These are phyloP conservation scores for Fusarium anguioides DNA, from an alignment of 2,329 filamentous ascomycete genomes.

Conservation along the genomic window DNA sequence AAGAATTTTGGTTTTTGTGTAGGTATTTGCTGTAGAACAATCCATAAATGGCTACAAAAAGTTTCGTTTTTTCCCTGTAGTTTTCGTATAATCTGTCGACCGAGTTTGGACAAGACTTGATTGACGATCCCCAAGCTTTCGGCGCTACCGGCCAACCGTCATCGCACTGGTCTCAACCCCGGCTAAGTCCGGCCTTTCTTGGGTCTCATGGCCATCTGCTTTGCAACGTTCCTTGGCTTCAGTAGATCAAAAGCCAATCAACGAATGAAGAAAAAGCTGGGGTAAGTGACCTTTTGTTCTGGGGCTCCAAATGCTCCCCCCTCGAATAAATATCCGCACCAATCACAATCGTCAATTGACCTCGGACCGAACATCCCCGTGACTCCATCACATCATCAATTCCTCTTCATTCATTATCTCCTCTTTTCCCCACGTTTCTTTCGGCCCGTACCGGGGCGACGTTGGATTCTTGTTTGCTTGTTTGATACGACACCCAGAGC, in stretches of 20 bases:
- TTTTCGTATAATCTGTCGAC: background rate
- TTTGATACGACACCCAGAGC: slow-evolving; percentile 23
- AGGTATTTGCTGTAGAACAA: no score
- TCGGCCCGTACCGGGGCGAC: slow-evolving; percentile 51
- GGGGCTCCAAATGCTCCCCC: background rate
- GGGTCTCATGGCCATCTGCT: slow-evolving; percentile 29
- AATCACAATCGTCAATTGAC: slow-evolving; percentile 13
- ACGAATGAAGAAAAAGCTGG: slow-evolving; percentile 1
- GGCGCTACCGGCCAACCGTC: background rate
- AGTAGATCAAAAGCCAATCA: slow-evolving; percentile 15
- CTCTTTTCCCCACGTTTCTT: slow-evolving; percentile 33
- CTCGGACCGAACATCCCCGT: slow-evolving; percentile 33
- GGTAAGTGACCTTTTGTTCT: background rate
- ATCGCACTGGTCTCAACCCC: background rate
- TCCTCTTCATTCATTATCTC: slow-evolving; percentile 26
- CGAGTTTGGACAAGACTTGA: background rate
- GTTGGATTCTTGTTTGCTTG: slow-evolving; percentile 2
- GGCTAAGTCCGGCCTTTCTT: background rate
- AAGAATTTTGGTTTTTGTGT: no score
- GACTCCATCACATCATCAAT: slow-evolving; percentile 15
- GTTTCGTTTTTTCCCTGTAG: background rate
- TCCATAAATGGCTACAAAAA: no score
- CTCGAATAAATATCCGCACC: slow-evolving; percentile 22
- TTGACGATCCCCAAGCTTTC: background rate
- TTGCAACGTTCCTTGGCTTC: slow-evolving; percentile 11